Percentiles rank a stretch among this genome's conserved stretches.
Conservation (phyloP, 768 basidiomycete genomes). For the Psilocybe azurescens region DNA sequence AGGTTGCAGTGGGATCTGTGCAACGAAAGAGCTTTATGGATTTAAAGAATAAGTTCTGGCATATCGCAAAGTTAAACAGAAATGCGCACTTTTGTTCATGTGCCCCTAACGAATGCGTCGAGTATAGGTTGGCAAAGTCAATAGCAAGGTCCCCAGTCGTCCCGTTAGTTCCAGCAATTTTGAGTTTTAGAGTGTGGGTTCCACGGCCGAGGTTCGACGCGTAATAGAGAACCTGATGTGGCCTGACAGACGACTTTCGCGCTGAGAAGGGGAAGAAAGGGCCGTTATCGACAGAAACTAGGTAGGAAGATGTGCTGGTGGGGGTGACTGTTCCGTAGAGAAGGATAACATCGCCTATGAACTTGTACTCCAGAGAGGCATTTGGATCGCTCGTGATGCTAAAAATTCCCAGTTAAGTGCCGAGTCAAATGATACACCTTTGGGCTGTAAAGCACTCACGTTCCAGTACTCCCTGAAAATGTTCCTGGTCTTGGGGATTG, state of each 20-base stretch:
- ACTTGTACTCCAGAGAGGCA: constrained; percentile 41
- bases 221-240: constrained; percentile 22
- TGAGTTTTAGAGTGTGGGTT: constrained; percentile 17
- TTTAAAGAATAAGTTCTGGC: neutral
- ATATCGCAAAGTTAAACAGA: neutral
- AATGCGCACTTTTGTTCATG: constrained; percentile 3
- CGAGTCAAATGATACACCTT: neutral
- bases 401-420: neutral
- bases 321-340: constrained; percentile 45
- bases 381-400: constrained; percentile 39
- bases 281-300: constrained; percentile 16
- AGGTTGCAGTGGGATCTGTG: neutral
- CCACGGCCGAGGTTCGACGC: constrained; percentile 24
- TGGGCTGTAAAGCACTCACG: constrained; percentile 32
- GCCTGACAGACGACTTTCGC: constrained; percentile 17
- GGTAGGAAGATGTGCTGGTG: constrained; percentile 10
- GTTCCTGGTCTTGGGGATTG: constrained; percentile 37
- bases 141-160: constrained; percentile 20
- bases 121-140: constrained; percentile 28
- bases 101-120: constrained; percentile 26
- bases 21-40: neutral
- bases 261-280: constrained; percentile 19
- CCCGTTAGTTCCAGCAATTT: constrained; percentile 20
- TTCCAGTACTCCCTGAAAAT: constrained; percentile 49
- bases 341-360: constrained; percentile 50